A percentile compares a stretch with the other conserved stretches of the same genome.
Conservation (phyloP, 2,329 filamentous ascomycete genomes). For the Dothistroma pini region DNA sequence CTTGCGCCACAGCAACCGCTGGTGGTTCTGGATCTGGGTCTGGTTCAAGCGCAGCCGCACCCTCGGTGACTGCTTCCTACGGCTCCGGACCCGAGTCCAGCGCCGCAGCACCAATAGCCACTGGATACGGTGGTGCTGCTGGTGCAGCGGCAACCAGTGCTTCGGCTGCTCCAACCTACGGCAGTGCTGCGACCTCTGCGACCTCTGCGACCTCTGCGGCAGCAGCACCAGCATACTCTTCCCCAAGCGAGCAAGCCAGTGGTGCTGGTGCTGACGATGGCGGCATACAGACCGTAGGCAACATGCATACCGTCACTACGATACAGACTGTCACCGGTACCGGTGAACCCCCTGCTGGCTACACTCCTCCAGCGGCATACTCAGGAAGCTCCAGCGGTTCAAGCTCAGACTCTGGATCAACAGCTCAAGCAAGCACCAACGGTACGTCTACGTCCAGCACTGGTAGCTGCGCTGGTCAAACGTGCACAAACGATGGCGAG, state of each 20-base stretch:
- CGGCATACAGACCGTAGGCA: background rate
- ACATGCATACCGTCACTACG: slow-evolving; percentile 17
- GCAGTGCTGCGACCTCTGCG: background rate
- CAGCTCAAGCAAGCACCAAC: slow-evolving; percentile 1
- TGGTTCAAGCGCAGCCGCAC: background rate
- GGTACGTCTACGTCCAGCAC: slow-evolving; percentile 13
- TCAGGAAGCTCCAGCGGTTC: slow-evolving; percentile 11
- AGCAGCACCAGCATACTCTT: slow-evolving; percentile 3
- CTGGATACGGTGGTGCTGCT: slow-evolving; percentile 5
- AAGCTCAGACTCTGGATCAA: slow-evolving; percentile 12
- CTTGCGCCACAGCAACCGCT: slow-evolving; percentile 7
- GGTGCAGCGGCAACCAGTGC: background rate
- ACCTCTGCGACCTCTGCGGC: slow-evolving; percentile 1
- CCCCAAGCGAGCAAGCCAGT: slow-evolving; percentile 3
- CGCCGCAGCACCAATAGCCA: slow-evolving; percentile 4
- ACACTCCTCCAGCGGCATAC: slow-evolving; percentile 8
- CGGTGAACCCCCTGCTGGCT: slow-evolving; percentile 13
- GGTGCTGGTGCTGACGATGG: slow-evolving; percentile 3
- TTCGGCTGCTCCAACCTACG: slow-evolving; percentile 1
- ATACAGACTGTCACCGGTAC: slow-evolving; percentile 15
- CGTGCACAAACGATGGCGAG: slow-evolving; percentile 32
- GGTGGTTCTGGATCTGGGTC: slow-evolving; percentile 10
- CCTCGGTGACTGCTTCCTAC: slow-evolving; percentile 7
- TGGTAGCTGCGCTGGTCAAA: slow-evolving; percentile 10
- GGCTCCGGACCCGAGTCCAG: slow-evolving; percentile 12